Base-by-base conservation (phyloP, 1,139 yeast genomes). In the Entelexis sorbosivorans region DNA sequence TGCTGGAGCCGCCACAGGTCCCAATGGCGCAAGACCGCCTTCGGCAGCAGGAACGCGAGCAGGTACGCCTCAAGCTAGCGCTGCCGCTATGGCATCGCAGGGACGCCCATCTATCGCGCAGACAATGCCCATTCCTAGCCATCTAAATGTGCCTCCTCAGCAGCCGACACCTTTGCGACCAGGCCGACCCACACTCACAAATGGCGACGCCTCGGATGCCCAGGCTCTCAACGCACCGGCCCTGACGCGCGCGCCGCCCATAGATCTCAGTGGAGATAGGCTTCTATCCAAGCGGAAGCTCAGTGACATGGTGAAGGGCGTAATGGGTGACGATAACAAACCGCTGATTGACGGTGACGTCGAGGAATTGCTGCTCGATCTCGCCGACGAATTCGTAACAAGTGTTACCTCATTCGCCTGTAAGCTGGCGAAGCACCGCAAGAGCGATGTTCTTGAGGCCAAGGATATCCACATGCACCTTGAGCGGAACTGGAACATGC, bases 361-460 rank as follows among this genome's bases (percentile, higher is more conserved):
- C 16, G 97, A 91, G 65, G 96, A 89, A 59, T 69, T 89, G 39
- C 70, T 91, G 47, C 73, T 93, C 47, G 98, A 93, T 65, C 72
- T 91, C 54, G 97, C 98, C 0, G 99, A 93, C 65, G 98, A 93
- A 64, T 91, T 91, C 65, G 93, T 91, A 14, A 78, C 85, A 16
- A 81, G 85, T 48, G 95, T 93, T 2, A 87, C 96, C 0, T 76
- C 87, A 3, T 91, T 91, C 71, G 95, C 96, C 0, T 91, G 98
- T 65, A 78, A 93, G 52, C 72, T 91, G 60, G 98, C 99, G 17
- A 91, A 91, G 65, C 96, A 89, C 63, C 76, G 98, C 58, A 87
- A 87, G 64, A 78, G 87, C n/a, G 96, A 89, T 56, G 77, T 81
- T 48, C 72, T 91, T 40, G 97, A 91, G 61, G 86, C 85, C 19